phyloP scores from a whole-genome alignment of 345 rosid genomes.

The Eucalyptus fibrosa region DNA sequence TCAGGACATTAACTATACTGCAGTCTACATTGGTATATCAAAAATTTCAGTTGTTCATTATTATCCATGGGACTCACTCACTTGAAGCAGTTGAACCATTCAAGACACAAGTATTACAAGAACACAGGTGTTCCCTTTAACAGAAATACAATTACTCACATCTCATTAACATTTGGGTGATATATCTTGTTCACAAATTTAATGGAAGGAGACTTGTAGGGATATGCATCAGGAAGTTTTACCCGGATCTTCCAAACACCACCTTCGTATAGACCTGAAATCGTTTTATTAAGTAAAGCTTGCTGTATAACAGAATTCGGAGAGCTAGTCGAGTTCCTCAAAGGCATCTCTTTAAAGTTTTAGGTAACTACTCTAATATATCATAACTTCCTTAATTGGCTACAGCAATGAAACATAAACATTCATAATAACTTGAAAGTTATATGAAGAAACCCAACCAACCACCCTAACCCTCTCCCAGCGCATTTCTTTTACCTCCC shows the following conservation, averaged over 20 bases:
- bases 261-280: slow-evolving; percentile 60
- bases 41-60: background rate
- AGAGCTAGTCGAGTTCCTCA: background rate
- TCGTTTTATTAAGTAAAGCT: background rate
- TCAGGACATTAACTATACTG: background rate
- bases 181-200: slow-evolving; percentile 63
- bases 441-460: background rate
- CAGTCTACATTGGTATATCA: background rate
- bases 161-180: slow-evolving; percentile 69
- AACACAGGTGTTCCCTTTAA: background rate
- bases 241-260: slow-evolving; percentile 62
- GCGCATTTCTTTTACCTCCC: background rate
- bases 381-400: background rate
- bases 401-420: background rate
- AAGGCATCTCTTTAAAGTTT: background rate
- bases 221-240: slow-evolving; percentile 71
- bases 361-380: background rate
- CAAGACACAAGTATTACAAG: background rate
- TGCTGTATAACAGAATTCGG: background rate
- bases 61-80: background rate
- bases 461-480: background rate
- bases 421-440: background rate
- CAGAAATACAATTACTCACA: slow-evolving; percentile 19
- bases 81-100: background rate
- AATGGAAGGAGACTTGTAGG: slow-evolving; percentile 62